These are phyloP conservation scores for Baorangia bicolor DNA, from an alignment of 768 basidiomycete genomes.

Conservation along the genomic window DNA sequence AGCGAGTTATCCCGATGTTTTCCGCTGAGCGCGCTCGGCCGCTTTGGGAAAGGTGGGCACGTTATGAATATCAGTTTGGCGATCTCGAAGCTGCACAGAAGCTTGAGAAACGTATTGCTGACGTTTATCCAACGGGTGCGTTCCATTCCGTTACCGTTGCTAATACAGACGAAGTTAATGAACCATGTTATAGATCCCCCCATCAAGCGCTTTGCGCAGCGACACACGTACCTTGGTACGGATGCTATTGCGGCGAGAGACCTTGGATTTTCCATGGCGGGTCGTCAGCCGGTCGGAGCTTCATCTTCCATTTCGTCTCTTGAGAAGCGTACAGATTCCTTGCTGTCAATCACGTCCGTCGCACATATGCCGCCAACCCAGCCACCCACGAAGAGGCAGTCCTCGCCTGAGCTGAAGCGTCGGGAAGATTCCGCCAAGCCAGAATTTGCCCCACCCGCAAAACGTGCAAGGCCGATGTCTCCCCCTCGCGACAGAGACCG, in stretches of 20 bases:
- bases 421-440: conserved; percentile 43
- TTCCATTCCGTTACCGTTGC: not conserved
- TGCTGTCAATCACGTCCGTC: conserved; percentile 32
- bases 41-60: conserved; percentile 95
- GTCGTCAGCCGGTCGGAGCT: conserved; percentile 24
- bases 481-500: conserved; percentile 53
- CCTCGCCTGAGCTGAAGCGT: conserved; percentile 38
- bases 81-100: conserved; percentile 85
- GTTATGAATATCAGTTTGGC: conserved; percentile 95
- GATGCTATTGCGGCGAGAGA: conserved; percentile 90
- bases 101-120: conserved; percentile 85
- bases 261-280: conserved; percentile 70
- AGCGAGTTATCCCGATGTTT: conserved; percentile 80
- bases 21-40: conserved; percentile 75
- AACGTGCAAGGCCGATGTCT: conserved; percentile 46
- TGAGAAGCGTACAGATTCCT: conserved; percentile 38
- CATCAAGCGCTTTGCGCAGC: conserved; percentile 87
- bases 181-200: conserved; percentile 61
- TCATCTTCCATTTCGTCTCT: conserved; percentile 22
- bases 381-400: conserved; percentile 29
- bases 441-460: conserved; percentile 40
- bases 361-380: conserved; percentile 25
- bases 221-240: conserved; percentile 67
- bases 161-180: not conserved
- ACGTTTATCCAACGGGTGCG: conserved; percentile 83